Evolutionary conservation across 1,284 basidiomycete species (phyloP), one percentile per base, ranked within the genome.

Genomic region (Microbotryum lychnidis-dioicae): DNA sequence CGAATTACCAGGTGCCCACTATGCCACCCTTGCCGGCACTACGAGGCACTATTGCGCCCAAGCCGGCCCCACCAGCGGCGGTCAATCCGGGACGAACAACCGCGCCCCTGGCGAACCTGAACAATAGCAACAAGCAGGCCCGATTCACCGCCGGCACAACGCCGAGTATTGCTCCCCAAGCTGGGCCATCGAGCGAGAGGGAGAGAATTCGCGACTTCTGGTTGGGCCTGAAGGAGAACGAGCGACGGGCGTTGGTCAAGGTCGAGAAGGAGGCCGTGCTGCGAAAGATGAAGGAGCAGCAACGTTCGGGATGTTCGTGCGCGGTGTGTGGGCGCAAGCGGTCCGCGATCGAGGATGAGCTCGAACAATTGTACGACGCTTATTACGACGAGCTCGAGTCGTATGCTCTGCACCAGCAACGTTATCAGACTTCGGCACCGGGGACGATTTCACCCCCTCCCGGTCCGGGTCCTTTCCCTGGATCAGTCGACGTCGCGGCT

Each of bases 361-460:
- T 98, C 76, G 91, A 97, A 81, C 89, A 92, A 80, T 86, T 97
- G 78, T 97, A 98, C 82, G 91, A 96, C 82, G 90, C 91, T 80
- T 98, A 98, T 83, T 97, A 97, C 83, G 90, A 96, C 77, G 93
- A 97, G 82, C 86, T 98, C 79, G 90, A 97, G 82, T 86, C 89
- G 80, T 97, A 97, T 82, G 93, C 92, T 77, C 87, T 90, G 78
- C 89, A 93, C 79, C 91, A 97, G 82, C 87, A 91, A 82, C 88
- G 86, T 77, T 91, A 91, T 78, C 87, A 87, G 72, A 85, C 84
- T 70, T 87, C 86, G 71, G 87, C 86, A 73, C 64, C 60, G 20
- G 87, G 88, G 66, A 87, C 86, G 56, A 83, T 91, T 70, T 84
- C 90, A 68, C 90, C 91, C 54, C 93, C 93, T 29, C 89, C 87